A percentile compares a stretch with the other conserved stretches of the same genome.
Evolutionary conservation across 352 stramenopile genomes (phyloP).

Genomic region (Phytopythium sindhum): DNA sequence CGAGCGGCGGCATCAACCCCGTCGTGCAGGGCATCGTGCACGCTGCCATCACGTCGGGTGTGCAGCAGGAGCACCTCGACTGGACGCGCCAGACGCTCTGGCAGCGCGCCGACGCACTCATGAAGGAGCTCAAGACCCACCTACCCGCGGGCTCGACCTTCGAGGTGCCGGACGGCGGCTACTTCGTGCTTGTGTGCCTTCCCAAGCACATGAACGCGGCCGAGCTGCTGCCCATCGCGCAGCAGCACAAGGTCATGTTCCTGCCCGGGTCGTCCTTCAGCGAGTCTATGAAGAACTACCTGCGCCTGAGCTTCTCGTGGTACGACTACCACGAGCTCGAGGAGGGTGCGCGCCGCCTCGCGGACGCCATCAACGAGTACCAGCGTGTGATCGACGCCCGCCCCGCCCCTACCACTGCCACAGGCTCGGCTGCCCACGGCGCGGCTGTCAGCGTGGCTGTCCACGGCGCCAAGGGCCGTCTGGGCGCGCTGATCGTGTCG

Average conservation of each 20-base stretch:
- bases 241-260: constrained; percentile 89
- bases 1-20: constrained; percentile 90
- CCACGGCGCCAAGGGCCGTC: constrained; percentile 62
- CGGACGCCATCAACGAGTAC: constrained; percentile 69
- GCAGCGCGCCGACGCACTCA: constrained; percentile 69
- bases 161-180: constrained; percentile 78
- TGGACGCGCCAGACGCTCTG: constrained; percentile 71
- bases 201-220: constrained; percentile 71
- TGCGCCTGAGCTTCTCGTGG: constrained; percentile 86
- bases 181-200: constrained; percentile 88
- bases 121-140: constrained; percentile 66
- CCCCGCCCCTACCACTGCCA: constrained; percentile 15
- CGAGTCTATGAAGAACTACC: constrained; percentile 85
- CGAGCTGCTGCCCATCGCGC: constrained; percentile 67
- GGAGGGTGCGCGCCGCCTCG: constrained; percentile 68
- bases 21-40: constrained; percentile 90
- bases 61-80: constrained; percentile 76
- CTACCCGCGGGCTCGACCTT: constrained; percentile 63
- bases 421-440: constrained; percentile 9
- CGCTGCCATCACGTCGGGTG: constrained; percentile 54
- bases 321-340: constrained; percentile 81
- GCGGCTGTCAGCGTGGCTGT: constrained; percentile 59
- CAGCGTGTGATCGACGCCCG: constrained; percentile 34
- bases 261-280: constrained; percentile 80
- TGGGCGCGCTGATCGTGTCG: constrained; percentile 68